Base-by-base conservation (phyloP, 2,329 filamentous ascomycete species). In the Ophiostoma australiae region DNA sequence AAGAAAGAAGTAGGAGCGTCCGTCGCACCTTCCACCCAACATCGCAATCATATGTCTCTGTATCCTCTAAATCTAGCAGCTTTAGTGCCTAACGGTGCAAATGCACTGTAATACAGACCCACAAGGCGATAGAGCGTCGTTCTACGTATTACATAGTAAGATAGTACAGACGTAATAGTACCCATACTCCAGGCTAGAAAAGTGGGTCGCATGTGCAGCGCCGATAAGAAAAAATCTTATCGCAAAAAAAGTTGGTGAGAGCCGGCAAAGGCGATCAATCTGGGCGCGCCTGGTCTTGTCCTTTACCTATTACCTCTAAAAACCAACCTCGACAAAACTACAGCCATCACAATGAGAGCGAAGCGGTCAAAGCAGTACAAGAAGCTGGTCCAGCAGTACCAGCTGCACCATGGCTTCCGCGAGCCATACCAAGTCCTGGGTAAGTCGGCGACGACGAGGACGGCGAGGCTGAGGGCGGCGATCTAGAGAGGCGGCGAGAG, bases 321-420 rank as follows among this genome's bases (percentile, higher is more conserved):
- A 31, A 31, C 10, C 11, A n/a, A 6, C 63, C 13, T 15, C 13
- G 15, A 27, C n/a, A 27, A 39, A 27, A 39, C n/a, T 10, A 52
- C 52, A 69, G 58, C 35, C 52, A 41, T 35, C 72, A 73, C 48
- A 4, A 75, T 75, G 74, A 71, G 74, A 20, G 69, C 73, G 33
- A 75, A 75, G 67, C 72, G 84, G 17, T 83, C 82, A 31, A 86
- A 86, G 74, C 83, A 85, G 75, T 86, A 86, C 76, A 83, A 84
- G 76, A 97, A 97, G 88, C 89, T 97, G 77, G 96, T 99, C 90
- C 90, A 93, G 81, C 90, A 94, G 78, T 97, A 94, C 85, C 89
- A 90, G 78, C 86, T 94, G 79, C 89, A 89, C 73, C 97, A 97
- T 79, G 90, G 91, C 73, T 97, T 97, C 80, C 92, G 94, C 76